phyloP scores from a whole-genome alignment of 2,329 filamentous ascomycete genomes.

The Cladorrhinum sp. region DNA sequence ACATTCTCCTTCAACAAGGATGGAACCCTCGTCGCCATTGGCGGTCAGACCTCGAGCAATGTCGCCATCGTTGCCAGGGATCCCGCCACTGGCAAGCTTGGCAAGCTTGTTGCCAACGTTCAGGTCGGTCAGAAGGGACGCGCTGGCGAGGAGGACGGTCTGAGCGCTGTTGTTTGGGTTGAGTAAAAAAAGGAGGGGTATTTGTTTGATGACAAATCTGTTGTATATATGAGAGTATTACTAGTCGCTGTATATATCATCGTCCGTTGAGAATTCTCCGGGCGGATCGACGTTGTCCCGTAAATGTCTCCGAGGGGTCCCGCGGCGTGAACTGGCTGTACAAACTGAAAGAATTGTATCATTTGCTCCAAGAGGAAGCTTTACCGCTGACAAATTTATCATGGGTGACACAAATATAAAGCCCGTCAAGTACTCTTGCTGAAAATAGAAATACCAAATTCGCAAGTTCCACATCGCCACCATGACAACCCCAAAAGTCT shows the following conservation, averaged over 20 bases:
- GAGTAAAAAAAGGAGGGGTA: constrained; percentile 38
- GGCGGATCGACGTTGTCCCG: not conserved
- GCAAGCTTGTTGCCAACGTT: constrained; percentile 42
- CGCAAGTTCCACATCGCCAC: constrained; percentile 3
- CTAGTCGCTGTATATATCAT: not conserved
- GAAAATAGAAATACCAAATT: too few species aligned
- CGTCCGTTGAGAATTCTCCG: not conserved
- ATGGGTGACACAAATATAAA: not conserved
- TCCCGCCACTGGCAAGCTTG: constrained; percentile 52
- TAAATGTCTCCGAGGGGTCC: not conserved
- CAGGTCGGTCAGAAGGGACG: constrained; percentile 40
- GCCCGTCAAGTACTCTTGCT: too few species aligned
- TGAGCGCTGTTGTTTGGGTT: constrained; percentile 48
- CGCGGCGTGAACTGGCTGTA: too few species aligned
- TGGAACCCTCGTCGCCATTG: constrained; percentile 60
- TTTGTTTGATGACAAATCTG: not conserved
- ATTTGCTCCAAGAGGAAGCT: too few species aligned
- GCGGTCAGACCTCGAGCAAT: constrained; percentile 57
- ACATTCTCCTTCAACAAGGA: constrained; percentile 60
- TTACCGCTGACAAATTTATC: not conserved
- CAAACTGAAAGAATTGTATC: too few species aligned
- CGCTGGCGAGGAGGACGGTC: constrained; percentile 44
- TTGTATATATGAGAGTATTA: not conserved
- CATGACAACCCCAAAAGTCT: constrained; percentile 32
- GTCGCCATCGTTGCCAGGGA: constrained; percentile 59